These are phyloP conservation scores for Claviceps fusiformis DNA, from an alignment of 2,329 filamentous ascomycete species.

Conservation along the genomic window DNA sequence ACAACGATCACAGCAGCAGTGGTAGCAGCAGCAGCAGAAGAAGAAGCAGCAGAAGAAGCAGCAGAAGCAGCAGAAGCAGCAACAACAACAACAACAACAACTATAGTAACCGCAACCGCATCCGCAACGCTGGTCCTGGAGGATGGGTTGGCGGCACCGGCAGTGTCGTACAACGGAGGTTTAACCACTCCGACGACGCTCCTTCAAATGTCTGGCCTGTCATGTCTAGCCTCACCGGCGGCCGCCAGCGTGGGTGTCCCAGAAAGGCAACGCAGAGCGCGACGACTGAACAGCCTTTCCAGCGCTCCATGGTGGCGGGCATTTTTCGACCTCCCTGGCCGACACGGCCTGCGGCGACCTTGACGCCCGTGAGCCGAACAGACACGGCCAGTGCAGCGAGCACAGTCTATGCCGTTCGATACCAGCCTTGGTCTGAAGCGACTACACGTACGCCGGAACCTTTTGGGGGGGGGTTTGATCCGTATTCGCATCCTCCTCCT, in stretches of 20 bases:
- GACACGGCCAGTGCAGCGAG: slow-evolving; percentile 51
- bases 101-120: not conserved
- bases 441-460: slow-evolving; percentile 32
- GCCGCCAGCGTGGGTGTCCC: slow-evolving; percentile 13
- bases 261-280: slow-evolving; percentile 8
- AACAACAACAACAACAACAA: not conserved
- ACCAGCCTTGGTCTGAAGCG: slow-evolving; percentile 42
- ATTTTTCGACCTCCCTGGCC: slow-evolving; percentile 42
- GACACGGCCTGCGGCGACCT: slow-evolving; percentile 37
- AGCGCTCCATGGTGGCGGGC: slow-evolving; percentile 17
- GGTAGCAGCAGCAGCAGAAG: slow-evolving; percentile 20
- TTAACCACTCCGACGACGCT: not conserved
- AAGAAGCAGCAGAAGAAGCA: slow-evolving; percentile 9
- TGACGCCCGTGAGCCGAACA: slow-evolving; percentile 45
- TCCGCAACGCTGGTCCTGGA: not conserved
- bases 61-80: slow-evolving; percentile 12
- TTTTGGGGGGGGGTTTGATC: slow-evolving; percentile 26
- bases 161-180: not conserved
- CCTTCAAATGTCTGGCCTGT: slow-evolving; percentile 15
- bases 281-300: slow-evolving; percentile 12
- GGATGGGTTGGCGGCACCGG: not conserved
- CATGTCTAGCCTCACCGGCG: slow-evolving; percentile 14
- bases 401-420: slow-evolving; percentile 49
- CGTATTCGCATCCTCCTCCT: slow-evolving; percentile 5
- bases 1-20: slow-evolving; percentile 5